Percentiles rank a stretch among this genome's conserved stretches.
Evolutionary conservation across 352 stramenopile species (phyloP).

Genomic region (Aphanomyces astaci): DNA sequence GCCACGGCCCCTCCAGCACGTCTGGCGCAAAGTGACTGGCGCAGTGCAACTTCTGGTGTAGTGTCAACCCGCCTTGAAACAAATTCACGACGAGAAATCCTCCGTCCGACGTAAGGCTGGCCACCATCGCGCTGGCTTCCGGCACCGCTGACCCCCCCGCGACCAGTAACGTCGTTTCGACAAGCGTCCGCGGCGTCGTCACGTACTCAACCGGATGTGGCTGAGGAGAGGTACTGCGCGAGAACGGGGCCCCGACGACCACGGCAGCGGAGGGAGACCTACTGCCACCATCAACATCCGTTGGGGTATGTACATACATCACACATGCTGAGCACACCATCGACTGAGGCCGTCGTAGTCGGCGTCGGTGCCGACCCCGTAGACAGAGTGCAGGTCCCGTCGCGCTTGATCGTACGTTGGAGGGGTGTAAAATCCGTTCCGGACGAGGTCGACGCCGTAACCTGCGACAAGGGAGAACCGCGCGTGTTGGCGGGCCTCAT

Average conservation of each 20-base stretch:
- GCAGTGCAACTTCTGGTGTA: background rate
- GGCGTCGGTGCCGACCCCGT: background rate
- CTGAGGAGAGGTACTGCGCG: background rate
- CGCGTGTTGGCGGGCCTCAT: background rate
- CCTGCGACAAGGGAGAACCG: constrained; percentile 14
- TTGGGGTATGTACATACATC: too few relatives aligned
- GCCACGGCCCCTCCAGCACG: background rate
- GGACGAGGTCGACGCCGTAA: constrained; percentile 10
- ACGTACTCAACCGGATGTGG: background rate
- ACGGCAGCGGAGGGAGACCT: too few relatives aligned
- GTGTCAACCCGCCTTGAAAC: background rate
- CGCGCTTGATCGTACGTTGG: background rate
- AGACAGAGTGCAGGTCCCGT: background rate
- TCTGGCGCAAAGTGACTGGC: background rate
- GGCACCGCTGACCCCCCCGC: background rate
- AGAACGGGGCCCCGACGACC: too few relatives aligned
- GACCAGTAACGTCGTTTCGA: constrained; percentile 13
- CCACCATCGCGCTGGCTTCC: background rate
- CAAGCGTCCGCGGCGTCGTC: constrained; percentile 7
- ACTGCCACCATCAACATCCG: too few relatives aligned
- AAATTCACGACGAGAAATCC: constrained; percentile 9
- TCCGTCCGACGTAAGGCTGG: background rate
- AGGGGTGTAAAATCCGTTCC: constrained; percentile 13
- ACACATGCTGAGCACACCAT: background rate
- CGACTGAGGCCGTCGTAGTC: background rate